These are phyloP conservation scores for Penicillium paneum DNA, from an alignment of 2,329 filamentous ascomycete genomes.

Conservation along the genomic window DNA sequence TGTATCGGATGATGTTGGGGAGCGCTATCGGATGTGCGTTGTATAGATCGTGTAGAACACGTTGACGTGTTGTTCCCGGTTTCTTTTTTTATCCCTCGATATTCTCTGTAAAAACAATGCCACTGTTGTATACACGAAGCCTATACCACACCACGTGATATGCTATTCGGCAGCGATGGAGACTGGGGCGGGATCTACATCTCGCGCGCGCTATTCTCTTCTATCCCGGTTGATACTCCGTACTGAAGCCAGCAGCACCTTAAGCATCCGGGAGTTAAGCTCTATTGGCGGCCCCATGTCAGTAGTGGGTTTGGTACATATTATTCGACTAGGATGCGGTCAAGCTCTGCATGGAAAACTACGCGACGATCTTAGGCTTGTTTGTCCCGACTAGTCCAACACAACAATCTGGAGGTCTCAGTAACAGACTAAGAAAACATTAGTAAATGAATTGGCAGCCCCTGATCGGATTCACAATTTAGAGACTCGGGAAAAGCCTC, in stretches of 20 bases:
- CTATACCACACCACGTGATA: slow-evolving; percentile 6
- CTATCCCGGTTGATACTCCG: not conserved
- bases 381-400: not conserved
- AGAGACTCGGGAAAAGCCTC: slow-evolving; percentile 14
- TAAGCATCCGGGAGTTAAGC: slow-evolving; percentile 3
- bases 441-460: slow-evolving; percentile 5
- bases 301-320: not conserved
- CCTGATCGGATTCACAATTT: slow-evolving; percentile 4
- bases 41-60: slow-evolving; percentile 1
- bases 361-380: not conserved
- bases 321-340: not conserved
- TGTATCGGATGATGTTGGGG: slow-evolving; percentile 3
- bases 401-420: not conserved
- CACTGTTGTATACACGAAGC: not conserved
- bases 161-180: slow-evolving; percentile 12
- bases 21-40: not conserved
- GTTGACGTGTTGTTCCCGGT: not conserved
- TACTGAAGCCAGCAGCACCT: not conserved
- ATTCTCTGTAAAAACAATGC: not conserved
- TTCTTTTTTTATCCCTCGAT: not conserved
- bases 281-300: slow-evolving; percentile 3
- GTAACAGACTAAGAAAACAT: not conserved
- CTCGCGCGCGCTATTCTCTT: slow-evolving; percentile 7
- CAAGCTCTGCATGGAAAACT: not conserved
- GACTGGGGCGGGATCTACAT: slow-evolving; percentile 10